Evolutionary conservation across 164 flowering plant genomes (phyloP).

Genomic region (Annona cherimola): DNA sequence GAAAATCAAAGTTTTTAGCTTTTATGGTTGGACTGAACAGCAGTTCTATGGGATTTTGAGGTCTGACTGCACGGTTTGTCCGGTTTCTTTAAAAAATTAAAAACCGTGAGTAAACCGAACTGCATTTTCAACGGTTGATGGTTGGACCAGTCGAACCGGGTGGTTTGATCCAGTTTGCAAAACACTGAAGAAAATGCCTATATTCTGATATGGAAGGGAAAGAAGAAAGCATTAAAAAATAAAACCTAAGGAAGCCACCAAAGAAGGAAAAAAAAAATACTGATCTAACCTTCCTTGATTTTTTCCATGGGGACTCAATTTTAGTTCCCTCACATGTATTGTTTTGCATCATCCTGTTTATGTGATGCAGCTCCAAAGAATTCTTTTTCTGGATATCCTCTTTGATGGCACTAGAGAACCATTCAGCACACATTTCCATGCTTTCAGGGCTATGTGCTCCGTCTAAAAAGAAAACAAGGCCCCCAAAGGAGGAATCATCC

Average conservation of each 20-base stretch:
- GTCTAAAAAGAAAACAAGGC: conserved; percentile 81
- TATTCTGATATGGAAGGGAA: not conserved
- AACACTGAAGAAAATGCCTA: not conserved
- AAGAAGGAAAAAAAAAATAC: not conserved
- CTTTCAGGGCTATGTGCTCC: conserved; percentile 99
- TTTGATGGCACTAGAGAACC: conserved; percentile 69
- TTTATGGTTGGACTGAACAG: too few species aligned
- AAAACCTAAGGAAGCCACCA: not conserved
- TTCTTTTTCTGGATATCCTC: conserved; percentile 34
- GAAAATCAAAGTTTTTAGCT: too few species aligned
- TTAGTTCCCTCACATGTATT: conserved; percentile 12
- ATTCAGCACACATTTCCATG: conserved; percentile 85
- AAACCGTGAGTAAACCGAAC: too few species aligned
- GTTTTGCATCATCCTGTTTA: conserved; percentile 17
- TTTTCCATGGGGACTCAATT: conserved; percentile 18
- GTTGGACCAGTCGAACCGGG: too few species aligned
- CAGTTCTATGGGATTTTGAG: too few species aligned
- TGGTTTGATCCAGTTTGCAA: too few species aligned
- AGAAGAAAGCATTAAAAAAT: too few species aligned
- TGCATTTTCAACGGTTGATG: too few species aligned
- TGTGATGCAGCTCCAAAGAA: conserved; percentile 11
- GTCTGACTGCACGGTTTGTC: too few species aligned
- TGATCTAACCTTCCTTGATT: conserved; percentile 41
- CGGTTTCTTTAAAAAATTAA: too few species aligned
- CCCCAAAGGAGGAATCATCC: conserved; percentile 21